Conservation (phyloP, 2,329 filamentous ascomycete species). For the Fusarium sp. region DNA sequence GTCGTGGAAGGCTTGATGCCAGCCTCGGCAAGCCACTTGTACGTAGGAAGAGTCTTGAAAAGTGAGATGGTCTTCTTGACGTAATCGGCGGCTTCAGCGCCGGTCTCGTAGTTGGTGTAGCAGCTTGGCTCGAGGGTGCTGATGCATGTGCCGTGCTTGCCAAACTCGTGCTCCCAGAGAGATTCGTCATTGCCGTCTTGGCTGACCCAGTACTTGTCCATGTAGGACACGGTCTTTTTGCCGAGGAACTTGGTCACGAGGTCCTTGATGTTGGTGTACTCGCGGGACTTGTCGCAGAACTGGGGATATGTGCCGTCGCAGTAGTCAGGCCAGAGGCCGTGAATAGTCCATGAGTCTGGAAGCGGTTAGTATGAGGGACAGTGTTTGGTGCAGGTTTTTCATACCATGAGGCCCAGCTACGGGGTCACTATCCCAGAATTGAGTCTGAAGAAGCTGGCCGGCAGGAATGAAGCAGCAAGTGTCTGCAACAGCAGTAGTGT, state of each 20-base stretch:
- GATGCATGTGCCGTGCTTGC: constrained; percentile 79
- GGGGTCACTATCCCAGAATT: constrained; percentile 79
- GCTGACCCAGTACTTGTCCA: constrained; percentile 78
- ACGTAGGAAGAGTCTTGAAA: constrained; percentile 73
- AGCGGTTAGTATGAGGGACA: not conserved
- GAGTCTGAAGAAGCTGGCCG: constrained; percentile 76
- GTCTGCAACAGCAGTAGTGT: constrained; percentile 67
- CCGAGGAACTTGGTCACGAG: constrained; percentile 66
- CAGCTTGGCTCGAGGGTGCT: constrained; percentile 74
- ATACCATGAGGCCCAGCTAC: constrained; percentile 63
- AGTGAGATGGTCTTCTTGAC: constrained; percentile 72
- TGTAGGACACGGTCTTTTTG: constrained; percentile 68
- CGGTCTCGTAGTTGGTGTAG: constrained; percentile 68
- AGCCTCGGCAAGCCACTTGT: constrained; percentile 67
- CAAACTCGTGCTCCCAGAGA: constrained; percentile 81
- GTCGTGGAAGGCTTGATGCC: constrained; percentile 65
- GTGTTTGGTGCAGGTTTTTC: not conserved
- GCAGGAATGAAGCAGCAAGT: constrained; percentile 79
- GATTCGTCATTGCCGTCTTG: constrained; percentile 69
- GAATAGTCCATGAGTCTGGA: constrained; percentile 76
- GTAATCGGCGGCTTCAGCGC: constrained; percentile 74
- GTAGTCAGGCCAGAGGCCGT: constrained; percentile 73
- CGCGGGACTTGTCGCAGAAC: constrained; percentile 70
- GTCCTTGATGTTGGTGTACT: constrained; percentile 71
- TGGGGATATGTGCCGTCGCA: constrained; percentile 77